Evolutionary conservation across 495 filamentous ascomycete genomes (phyloP), one percentile per base, ranked within the genome.

Genomic region (Staphylotrichum longicolle): DNA sequence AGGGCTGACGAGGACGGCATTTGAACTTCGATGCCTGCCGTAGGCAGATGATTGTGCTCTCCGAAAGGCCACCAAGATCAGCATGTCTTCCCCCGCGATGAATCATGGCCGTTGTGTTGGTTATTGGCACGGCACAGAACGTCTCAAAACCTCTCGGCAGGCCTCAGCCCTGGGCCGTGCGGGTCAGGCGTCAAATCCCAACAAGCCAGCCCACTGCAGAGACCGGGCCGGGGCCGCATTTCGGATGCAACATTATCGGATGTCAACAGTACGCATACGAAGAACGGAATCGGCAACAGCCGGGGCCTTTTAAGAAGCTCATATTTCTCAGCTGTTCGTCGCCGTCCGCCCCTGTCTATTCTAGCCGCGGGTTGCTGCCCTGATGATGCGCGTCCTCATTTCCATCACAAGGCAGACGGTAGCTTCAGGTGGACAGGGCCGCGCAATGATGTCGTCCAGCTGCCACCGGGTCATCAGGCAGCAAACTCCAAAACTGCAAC

Each of bases 11-110:
- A 56, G 20, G 20, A 42, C 9, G 20, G 2, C 1, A 11, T 0
- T 10, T 4, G 8, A 57, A 49, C 37, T 32, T 50, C 33, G 61
- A 50, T 59, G 61, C 55, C 55, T 63, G 55, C 27, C 14, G 41
- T n/a, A 34, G 54, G 39, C 42, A 44, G 53, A n/a, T 32, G 53
- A 39, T 39, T 34, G 27, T 7, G 35, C 14, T 30, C 27, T 27
- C 15, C 27, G 5, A 20, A 20, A 11, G 40, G 15, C 30, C 9
- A 44, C n/a, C 30, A 32, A 12, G 2, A 4, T 50, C 9, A 7
- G 27, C 20, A 27, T 27, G 20, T 27, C 20, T 27, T 27, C 20
- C 20, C 20, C 20, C 20, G 20, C 20, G 20, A 27, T 27, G 20
- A 27, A 48, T 7, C 46, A 12, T 14, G 7, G 15, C 10, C 30